Evolutionary conservation across 2,329 filamentous ascomycete species (phyloP), one percentile per base, ranked within the genome.

Genomic region (Salinomyces thailandicus): DNA sequence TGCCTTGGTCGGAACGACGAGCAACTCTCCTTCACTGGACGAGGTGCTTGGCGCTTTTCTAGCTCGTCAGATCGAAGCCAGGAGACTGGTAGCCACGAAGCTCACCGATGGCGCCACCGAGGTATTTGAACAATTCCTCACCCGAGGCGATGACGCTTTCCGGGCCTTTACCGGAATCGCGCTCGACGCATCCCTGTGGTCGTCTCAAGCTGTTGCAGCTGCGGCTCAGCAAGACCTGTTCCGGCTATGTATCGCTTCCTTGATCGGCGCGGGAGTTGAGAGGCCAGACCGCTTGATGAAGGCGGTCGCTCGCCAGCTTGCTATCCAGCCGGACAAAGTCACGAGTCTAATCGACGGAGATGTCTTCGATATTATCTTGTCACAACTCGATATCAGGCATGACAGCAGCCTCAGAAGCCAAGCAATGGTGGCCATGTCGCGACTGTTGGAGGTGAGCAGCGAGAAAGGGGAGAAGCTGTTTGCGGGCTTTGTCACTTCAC

Each of bases 201-300:
- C 50, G 1, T 53, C 57, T 15, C 57, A 65, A 30, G 52, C 61
- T 41, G 43, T 50, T 33, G 73, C 62, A 62, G 72, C 52, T 18
- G 51, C 54, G 8, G 63, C 62, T 2, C 62, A 68, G 42, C 45
- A 61, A 49, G 79, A 84, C 53, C 68, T 80, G 52, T 80, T 81
- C 38, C 74, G 81, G 52, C 74, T 93, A 39, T 78, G 89, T 48
- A 76, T 95, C 47, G 87, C 87, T 16, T 81, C 83, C 52, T 68
- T 95, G 49, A 93, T 95, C 79, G 85, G 93, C 57, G 85, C 85
- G 30, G 86, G 85, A 36, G 77, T 87, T 51, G 85, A 94, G 38
- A 59, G 74, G 41, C 72, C 75, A 24, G 73, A 73, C 30, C 67
- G 73, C 31, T 70, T 74, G 4, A 68, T 79, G 58, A 73, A 74